Percentiles rank a stretch among this genome's conserved stretches.
Evolutionary conservation across 2,329 filamentous ascomycete species (phyloP).

Genomic region (Alternaria gansuensis): DNA sequence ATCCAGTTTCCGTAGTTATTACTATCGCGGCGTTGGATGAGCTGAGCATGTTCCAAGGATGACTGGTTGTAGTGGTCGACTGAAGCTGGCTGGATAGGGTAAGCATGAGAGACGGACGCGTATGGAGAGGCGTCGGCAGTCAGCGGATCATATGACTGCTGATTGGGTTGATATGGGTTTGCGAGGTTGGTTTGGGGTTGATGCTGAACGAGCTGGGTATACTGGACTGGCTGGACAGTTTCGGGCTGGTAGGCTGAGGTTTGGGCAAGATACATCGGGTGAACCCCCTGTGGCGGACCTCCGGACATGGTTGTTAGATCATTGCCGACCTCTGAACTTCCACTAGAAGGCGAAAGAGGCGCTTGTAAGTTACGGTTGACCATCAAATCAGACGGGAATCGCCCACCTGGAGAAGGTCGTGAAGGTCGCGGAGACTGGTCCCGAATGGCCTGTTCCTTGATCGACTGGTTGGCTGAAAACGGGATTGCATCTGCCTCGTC

Average conservation of each 20-base stretch:
- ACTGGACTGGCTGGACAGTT: conserved; percentile 21
- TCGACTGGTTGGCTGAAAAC: conserved; percentile 67
- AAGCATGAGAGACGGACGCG: conserved; percentile 9
- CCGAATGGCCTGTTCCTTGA: conserved; percentile 48
- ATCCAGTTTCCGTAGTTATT: conserved; percentile 64
- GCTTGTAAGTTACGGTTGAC: conserved; percentile 85
- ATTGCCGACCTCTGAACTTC: conserved; percentile 73
- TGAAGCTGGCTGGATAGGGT: conserved; percentile 8
- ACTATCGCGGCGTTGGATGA: conserved; percentile 50
- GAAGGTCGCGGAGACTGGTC: conserved; percentile 58
- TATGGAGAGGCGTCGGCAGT: conserved; percentile 2
- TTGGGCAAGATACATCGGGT: conserved; percentile 36
- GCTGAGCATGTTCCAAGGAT: conserved; percentile 12
- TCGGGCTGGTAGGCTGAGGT: conserved; percentile 32
- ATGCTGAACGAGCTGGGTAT: conserved; percentile 21
- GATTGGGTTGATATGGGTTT: conserved; percentile 30
- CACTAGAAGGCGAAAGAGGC: conserved; percentile 81
- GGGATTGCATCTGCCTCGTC: conserved; percentile 72
- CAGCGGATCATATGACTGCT: conserved; percentile 23
- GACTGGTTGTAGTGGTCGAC: conserved; percentile 9
- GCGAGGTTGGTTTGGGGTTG: conserved; percentile 26
- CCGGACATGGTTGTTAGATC: conserved; percentile 68
- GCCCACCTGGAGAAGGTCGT: conserved; percentile 89
- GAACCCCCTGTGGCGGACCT: conserved; percentile 58
- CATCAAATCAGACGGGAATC: conserved; percentile 94